phyloP scores from a whole-genome alignment of 768 basidiomycete species.

The Leccinum subgranulosum region DNA sequence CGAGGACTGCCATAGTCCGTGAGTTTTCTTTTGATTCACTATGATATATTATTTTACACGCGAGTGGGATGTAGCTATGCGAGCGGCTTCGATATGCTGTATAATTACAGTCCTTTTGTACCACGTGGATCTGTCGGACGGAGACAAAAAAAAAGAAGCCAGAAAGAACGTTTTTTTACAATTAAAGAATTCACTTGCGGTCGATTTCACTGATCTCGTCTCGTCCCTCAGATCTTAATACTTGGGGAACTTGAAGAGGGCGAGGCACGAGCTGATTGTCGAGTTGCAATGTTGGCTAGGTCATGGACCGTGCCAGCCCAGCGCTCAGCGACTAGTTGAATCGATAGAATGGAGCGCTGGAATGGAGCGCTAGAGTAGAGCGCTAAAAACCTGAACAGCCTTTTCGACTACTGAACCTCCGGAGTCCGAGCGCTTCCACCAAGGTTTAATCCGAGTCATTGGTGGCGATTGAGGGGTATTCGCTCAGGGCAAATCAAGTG shows the following conservation, averaged over 20 bases:
- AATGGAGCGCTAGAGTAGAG: no score
- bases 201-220: neutral
- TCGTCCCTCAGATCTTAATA: neutral
- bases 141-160: neutral
- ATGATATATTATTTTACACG: neutral
- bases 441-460: neutral
- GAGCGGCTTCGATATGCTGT: neutral
- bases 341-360: no score
- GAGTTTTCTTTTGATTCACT: neutral
- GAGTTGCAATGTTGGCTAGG: neutral
- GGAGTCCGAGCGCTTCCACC: neutral
- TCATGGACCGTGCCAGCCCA: neutral
- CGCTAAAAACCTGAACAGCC: neutral
- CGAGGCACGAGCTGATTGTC: neutral
- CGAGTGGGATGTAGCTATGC: neutral
- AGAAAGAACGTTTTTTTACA: neutral
- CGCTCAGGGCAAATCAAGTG: neutral
- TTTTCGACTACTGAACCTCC: neutral
- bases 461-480: neutral
- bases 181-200: neutral
- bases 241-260: neutral
- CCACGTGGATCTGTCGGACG: neutral
- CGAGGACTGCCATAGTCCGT: slow-evolving; percentile 22
- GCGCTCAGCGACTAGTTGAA: neutral
- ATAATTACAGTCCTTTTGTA: neutral